Base-by-base conservation (phyloP, 805 yeast species). In the Saturnispora gosingensis region DNA sequence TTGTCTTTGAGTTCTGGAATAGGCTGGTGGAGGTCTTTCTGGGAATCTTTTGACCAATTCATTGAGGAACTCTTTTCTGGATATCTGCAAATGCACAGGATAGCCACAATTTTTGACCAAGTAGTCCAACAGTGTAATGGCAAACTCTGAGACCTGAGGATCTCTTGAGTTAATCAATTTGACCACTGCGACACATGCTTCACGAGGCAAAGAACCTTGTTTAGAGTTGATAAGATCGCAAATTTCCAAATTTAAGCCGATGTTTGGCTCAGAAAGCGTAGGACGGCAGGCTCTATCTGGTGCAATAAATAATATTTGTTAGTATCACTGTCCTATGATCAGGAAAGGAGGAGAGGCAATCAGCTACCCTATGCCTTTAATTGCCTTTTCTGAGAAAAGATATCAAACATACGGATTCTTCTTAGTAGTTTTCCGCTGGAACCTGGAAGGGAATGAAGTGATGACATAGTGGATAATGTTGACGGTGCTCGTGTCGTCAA, bases 71-170 rank as follows among this genome's bases (percentile, higher is more conserved):
- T 91, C 98, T 68, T 93, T 90, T 54, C 98, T 78, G 3, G 96
- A 86, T 49, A 93, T 88, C 69, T 93, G 99, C 46, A 93, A 74
- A 58, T 93, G 99, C 70, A 93, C 81, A 7, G 99, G 97, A 67
- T 91, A 93, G 5, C 98, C 99, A 71, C 99, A 93, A 72, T 93
- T 93, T 70, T 93, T 93, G 49, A 93, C 99, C 59, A 93, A 72
- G 50, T 88, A 88, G 64, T 93, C 99, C 55, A 93, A 76, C 48
- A 79, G 62, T 59, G 66, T 64, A 38, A 88, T 70, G 1, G 89
- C 78, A 57, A 93, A 69, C 9, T 97, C 97, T 62, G 90, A 80
- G 34, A 89, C 85, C 61, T 87, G 95, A 1, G 95, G 81, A 58
- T 86, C 93, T 61, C 88, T 76, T 58, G 84, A 83, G 68, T 88